Percentiles rank a stretch among this genome's conserved stretches.
Evolutionary conservation across 805 yeast species (phyloP).

Genomic region (Yarrowia keelungensis): DNA sequence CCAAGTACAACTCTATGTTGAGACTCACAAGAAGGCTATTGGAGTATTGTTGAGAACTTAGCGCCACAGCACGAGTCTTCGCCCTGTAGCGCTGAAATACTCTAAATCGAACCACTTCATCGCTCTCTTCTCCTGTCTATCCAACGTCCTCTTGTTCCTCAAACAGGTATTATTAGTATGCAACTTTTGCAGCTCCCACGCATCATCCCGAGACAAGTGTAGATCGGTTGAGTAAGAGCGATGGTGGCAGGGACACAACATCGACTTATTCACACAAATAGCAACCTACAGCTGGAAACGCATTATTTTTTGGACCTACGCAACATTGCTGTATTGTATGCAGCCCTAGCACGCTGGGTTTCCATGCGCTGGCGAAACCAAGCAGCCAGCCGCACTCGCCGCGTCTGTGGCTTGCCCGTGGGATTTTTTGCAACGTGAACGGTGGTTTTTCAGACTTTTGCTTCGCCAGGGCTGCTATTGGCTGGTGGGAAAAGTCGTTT

Average conservation of each 20-base stretch:
- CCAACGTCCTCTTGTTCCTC: too few relatives aligned
- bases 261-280: background rate
- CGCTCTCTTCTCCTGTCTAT: too few relatives aligned
- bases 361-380: background rate
- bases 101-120: background rate
- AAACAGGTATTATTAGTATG: too few relatives aligned
- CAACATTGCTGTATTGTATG: background rate
- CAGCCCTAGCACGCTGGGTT: background rate
- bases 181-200: background rate
- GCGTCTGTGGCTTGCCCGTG: background rate
- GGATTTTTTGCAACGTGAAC: background rate
- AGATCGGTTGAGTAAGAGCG: background rate
- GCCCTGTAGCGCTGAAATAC: background rate
- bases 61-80: background rate
- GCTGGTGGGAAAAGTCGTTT: background rate
- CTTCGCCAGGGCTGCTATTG: background rate
- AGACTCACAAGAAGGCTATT: too few relatives aligned
- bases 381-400: background rate
- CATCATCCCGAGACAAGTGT: constrained; percentile 5
- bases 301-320: background rate
- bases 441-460: background rate
- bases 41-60: background rate
- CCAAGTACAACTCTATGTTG: background rate
- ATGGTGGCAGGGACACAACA: background rate
- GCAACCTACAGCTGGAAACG: background rate